Conservation (phyloP, 352 stramenopile species). For the Phytophthora multivora region DNA sequence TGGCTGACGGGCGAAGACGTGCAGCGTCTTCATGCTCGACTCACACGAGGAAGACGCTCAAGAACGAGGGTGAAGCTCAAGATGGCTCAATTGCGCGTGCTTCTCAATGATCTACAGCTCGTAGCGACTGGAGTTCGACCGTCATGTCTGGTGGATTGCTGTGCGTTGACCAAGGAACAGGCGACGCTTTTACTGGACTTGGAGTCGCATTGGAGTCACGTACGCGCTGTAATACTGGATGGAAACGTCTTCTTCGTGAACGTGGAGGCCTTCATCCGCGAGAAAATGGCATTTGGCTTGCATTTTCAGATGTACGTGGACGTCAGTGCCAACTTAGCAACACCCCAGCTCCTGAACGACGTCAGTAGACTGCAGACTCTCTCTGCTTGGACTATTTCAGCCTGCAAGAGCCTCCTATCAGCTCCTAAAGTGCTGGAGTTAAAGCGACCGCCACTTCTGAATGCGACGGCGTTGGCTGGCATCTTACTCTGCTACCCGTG, state of each 20-base stretch:
- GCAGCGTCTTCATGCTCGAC: conserved; percentile 21
- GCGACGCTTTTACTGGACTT: conserved; percentile 26
- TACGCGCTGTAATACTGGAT: conserved; percentile 39
- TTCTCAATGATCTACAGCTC: conserved; percentile 45
- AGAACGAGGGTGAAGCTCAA: conserved; percentile 14
- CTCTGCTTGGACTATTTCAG: conserved; percentile 10
- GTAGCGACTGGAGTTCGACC: conserved; percentile 41
- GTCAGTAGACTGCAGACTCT: conserved; percentile 11
- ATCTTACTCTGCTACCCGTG: conserved; percentile 51
- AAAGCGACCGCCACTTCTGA: conserved; percentile 7
- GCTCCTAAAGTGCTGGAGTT: conserved; percentile 24
- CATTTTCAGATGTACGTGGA: conserved; percentile 36
- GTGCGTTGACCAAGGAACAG: conserved; percentile 29
- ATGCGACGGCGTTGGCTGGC: conserved; percentile 42
- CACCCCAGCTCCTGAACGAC: neutral
- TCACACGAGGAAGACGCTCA: conserved; percentile 8
- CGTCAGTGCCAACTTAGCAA: conserved; percentile 31
- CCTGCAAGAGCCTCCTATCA: conserved; percentile 30
- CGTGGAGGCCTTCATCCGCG: conserved; percentile 31
- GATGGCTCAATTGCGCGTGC: conserved; percentile 28
- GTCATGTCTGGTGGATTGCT: conserved; percentile 54
- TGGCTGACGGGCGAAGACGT: conserved; percentile 18
- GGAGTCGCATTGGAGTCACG: neutral
- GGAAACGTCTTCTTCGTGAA: conserved; percentile 57
- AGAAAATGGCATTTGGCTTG: conserved; percentile 37